Evolutionary conservation across 2,329 filamentous ascomycete species (phyloP).

Genomic region (Beauveria medogensis): DNA sequence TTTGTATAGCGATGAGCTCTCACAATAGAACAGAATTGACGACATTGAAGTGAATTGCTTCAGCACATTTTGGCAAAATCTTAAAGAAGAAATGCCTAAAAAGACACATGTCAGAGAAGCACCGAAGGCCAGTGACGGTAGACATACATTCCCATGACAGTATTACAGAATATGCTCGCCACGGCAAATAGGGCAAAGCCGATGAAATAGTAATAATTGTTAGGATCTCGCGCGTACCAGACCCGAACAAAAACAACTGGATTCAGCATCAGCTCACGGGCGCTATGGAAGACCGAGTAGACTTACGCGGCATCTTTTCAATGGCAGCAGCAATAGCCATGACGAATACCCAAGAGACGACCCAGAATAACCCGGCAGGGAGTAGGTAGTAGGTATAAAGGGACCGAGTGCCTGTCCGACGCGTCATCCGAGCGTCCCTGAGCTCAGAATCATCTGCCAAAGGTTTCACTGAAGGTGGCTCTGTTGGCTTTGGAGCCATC

Average conservation of each 20-base stretch:
- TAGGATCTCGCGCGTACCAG: not conserved
- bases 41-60: not conserved
- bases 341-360: not conserved
- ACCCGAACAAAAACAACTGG: conserved; percentile 5
- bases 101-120: not conserved
- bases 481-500: no score
- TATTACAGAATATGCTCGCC: not conserved
- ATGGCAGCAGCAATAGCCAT: not conserved
- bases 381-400: not conserved
- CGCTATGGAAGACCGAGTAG: not conserved
- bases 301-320: not conserved
- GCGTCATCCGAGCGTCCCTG: no score
- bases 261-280: not conserved
- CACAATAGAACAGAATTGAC: not conserved
- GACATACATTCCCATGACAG: not conserved
- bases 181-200: not conserved
- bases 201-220: conserved; percentile 3
- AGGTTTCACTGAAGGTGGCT: no score
- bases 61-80: not conserved
- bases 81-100: not conserved
- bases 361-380: not conserved
- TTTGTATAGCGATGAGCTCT: not conserved
- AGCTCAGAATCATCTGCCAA: no score
- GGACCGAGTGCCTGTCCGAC: no score
- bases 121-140: not conserved